A percentile compares a stretch with the other conserved stretches of the same genome.
These are phyloP conservation scores for Solanum peruvianum DNA, from an alignment of 257 asterid genomes.

Conservation along the genomic window DNA sequence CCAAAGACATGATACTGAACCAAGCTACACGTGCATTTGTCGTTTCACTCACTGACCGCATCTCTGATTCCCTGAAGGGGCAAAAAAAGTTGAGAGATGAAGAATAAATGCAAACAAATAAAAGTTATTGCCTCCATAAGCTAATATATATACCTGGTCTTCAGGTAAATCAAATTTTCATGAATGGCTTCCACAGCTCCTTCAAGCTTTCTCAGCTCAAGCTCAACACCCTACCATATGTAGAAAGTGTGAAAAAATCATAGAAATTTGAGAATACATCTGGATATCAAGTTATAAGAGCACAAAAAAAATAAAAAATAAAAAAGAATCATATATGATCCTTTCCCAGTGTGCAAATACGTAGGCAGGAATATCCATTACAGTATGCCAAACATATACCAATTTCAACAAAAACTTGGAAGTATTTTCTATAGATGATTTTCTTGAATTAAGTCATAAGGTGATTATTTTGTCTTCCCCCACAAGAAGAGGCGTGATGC, in stretches of 20 bases:
- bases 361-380: not conserved
- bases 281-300: not conserved
- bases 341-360: not conserved
- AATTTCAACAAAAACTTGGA: not conserved
- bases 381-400: not conserved
- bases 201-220: slow-evolving; percentile 85
- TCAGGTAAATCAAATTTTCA: slow-evolving; percentile 66
- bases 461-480: not conserved
- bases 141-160: slow-evolving; percentile 37
- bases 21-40: slow-evolving; percentile 70
- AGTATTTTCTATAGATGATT: not conserved
- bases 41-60: slow-evolving; percentile 50
- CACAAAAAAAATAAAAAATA: not conserved
- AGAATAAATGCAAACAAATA: not conserved
- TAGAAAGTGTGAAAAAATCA: not conserved
- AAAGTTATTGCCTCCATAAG: not conserved
- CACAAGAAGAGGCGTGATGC: not conserved
- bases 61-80: slow-evolving; percentile 62
- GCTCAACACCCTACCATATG: slow-evolving; percentile 69
- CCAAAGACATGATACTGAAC: slow-evolving; percentile 73
- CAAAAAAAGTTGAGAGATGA: not conserved
- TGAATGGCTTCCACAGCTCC: slow-evolving; percentile 84
- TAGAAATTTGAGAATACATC: not conserved
- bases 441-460: not conserved
- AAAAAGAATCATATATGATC: not conserved